Conservation (phyloP, 371 early-diverging fungal genomes). For the Syncephalastrum racemosum region DNA sequence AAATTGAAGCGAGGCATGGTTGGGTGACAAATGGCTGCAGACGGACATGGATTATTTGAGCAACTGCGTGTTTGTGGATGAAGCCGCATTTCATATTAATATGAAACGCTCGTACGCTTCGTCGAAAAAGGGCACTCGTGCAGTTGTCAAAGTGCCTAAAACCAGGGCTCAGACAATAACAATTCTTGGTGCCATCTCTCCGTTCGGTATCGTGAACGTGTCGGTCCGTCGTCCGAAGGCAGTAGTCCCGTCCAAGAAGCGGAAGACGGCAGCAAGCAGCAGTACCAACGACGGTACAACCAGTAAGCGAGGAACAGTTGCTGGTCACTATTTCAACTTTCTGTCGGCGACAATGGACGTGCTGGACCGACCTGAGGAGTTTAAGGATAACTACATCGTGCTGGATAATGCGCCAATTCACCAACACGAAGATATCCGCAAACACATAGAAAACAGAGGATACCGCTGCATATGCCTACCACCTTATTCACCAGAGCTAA, state of each 20-base stretch:
- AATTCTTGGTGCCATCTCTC: conserved; percentile 13
- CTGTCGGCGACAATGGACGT: conserved; percentile 15
- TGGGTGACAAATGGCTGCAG: conserved; percentile 16
- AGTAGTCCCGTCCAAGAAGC: not conserved
- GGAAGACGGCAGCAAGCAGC: conserved; percentile 7
- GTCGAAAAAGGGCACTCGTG: conserved; percentile 11
- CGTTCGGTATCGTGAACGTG: conserved; percentile 5
- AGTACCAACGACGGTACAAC: conserved; percentile 9
- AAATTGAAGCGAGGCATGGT: conserved; percentile 20
- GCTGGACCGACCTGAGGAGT: conserved; percentile 12
- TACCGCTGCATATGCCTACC: no score
- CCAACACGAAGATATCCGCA: no score
- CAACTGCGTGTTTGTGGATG: conserved; percentile 16
- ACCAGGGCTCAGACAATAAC: conserved; percentile 8
- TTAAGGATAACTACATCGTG: conserved; percentile 10
- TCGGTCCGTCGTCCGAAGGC: conserved; percentile 7
- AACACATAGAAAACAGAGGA: no score
- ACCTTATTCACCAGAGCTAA: no score
- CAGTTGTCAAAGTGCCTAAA: conserved; percentile 7
- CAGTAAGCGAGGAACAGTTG: conserved; percentile 17
- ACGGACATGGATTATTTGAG: conserved; percentile 11
- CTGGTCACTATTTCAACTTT: conserved; percentile 20
- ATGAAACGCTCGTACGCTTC: conserved; percentile 4
- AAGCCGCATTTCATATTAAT: conserved; percentile 17
- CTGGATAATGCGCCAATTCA: conserved; percentile 15